Percentiles rank a stretch among this genome's conserved stretches.
These are phyloP conservation scores for Raphanus raphanistrum DNA, from an alignment of 345 rosid species.

Conservation along the genomic window DNA sequence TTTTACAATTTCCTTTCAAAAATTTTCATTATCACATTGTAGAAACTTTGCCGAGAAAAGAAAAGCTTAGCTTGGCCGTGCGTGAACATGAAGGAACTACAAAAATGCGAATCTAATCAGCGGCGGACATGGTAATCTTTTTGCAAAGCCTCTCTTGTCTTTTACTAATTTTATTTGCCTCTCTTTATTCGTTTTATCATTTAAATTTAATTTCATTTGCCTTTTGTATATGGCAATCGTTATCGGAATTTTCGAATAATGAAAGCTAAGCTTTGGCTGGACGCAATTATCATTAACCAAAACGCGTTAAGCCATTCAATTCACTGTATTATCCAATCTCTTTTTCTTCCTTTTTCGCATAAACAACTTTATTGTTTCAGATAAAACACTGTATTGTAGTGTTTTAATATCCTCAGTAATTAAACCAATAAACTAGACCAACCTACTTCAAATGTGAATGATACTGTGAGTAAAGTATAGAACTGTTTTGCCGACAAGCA, in stretches of 20 bases:
- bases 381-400: neutral
- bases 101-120: conserved; percentile 10
- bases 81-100: conserved; percentile 23
- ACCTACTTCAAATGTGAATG: neutral
- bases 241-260: conserved; percentile 27
- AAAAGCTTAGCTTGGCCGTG: neutral
- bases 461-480: neutral
- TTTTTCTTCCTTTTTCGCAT: neutral
- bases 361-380: neutral
- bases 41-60: conserved; percentile 4
- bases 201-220: neutral
- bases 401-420: neutral
- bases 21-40: neutral
- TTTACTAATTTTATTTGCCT: neutral
- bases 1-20: neutral
- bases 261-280: conserved; percentile 44
- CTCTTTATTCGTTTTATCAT: neutral
- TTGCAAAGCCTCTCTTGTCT: conserved; percentile 3
- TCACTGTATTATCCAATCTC: conserved; percentile 27
- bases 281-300: conserved; percentile 46
- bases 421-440: neutral
- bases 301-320: conserved; percentile 48
- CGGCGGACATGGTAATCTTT: conserved; percentile 22
- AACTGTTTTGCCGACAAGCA: neutral
- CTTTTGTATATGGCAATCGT: conserved; percentile 14